phyloP scores from a whole-genome alignment of 129 eudicot genomes.

The Sambucus nigra region DNA sequence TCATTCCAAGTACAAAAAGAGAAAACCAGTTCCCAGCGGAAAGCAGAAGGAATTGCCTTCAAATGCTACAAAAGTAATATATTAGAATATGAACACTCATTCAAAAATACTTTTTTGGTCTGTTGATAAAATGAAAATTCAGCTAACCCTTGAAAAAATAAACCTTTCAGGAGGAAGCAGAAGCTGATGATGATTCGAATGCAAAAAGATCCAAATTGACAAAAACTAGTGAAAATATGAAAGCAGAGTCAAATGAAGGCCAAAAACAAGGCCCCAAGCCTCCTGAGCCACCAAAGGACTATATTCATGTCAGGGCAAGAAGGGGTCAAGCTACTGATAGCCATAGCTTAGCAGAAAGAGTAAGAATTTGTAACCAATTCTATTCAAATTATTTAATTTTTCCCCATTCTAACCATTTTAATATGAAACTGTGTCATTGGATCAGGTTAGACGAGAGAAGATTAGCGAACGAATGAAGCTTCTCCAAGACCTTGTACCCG shows the following conservation, averaged over 20 bases:
- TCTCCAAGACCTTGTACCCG: constrained; percentile 97
- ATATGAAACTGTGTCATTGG: background rate
- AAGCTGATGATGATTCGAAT: constrained; percentile 29
- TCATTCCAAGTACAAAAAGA: constrained; percentile 35
- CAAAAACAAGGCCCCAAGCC: constrained; percentile 36
- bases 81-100: background rate
- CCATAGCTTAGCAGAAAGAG: constrained; percentile 95
- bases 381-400: background rate
- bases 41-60: constrained; percentile 40
- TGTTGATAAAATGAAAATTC: background rate
- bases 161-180: constrained; percentile 46
- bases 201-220: constrained; percentile 36
- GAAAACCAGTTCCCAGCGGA: constrained; percentile 46
- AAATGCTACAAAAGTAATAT: constrained; percentile 20
- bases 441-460: constrained; percentile 84
- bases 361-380: constrained; percentile 13
- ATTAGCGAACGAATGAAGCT: constrained; percentile 96
- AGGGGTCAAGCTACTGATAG: constrained; percentile 99
- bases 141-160: background rate
- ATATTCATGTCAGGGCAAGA: constrained; percentile 97
- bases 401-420: background rate
- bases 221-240: constrained; percentile 15
- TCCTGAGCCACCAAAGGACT: constrained; percentile 80
- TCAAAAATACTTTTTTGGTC: too few species aligned
- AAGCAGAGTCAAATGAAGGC: constrained; percentile 31